Base-by-base conservation (phyloP, 805 yeast species). In the Zygosaccharomyces gambellarensis region DNA sequence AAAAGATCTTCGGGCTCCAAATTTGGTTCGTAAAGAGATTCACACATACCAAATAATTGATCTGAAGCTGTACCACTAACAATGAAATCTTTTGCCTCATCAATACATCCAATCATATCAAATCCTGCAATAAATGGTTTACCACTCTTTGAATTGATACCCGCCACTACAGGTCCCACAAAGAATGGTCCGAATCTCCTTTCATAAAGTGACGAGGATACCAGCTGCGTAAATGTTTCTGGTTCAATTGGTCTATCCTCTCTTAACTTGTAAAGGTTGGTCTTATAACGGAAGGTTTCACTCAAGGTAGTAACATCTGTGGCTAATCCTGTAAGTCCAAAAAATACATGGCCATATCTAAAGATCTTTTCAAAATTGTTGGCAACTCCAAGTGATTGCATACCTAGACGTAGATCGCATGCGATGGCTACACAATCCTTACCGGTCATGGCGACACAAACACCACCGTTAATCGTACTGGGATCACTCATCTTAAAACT, bases 391-490 rank as follows among this genome's bases (percentile, higher is more conserved):
- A 94, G 75, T 5, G 96, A 87, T 69, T 94, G 99, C 67, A 83
- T 82, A 21, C 99, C 99, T 54, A 94, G 75, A 63, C 98, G 83
- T 64, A 94, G 75, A 71, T 94, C 99, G 61, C 94, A 85, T 3
- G 97, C 99, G 62, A 94, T 90, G 28, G 98, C 99, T 48, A 94
- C 90, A 76, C 99, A 94, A 60, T 90, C 97, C 66, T 95, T 90
- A 62, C 99, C 99, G 23, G 85, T 85, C 99, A 94, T 94, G 56
- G 99, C 99, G 30, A 95, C 95, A 46, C 96, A 96, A 55, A 96
- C 79, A 71, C 99, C 99, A 72, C 97, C 89, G 65, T 85, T 85
- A 58, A 84, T 77, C 39, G 89, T 81, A 67, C 87, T 82, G 63
- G 90, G 90, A 70, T 85, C 90, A 39, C 88, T 82, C 89, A 83